phyloP scores from a whole-genome alignment of 2,329 filamentous ascomycete species.

The Ciborinia camelliae region DNA sequence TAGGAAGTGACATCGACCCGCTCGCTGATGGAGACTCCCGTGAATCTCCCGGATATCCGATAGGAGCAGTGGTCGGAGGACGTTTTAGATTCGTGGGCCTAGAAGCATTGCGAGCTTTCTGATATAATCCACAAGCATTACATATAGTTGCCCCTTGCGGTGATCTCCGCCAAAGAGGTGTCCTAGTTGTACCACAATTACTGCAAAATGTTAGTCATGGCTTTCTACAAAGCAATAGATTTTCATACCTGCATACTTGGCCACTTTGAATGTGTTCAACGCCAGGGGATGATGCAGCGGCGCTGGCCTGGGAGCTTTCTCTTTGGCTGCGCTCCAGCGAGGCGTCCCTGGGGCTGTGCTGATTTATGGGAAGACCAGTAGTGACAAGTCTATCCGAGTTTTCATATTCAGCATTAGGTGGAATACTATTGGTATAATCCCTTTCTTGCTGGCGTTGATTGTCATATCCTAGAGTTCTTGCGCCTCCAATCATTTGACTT shows the following conservation, averaged over 20 bases:
- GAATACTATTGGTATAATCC: conserved; percentile 20
- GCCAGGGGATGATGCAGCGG: conserved; percentile 9
- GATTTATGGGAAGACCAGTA: conserved; percentile 20
- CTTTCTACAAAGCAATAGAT: not conserved
- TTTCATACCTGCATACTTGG: conserved; percentile 67
- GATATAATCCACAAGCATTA: conserved; percentile 93
- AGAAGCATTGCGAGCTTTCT: conserved; percentile 88
- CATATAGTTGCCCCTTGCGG: conserved; percentile 93
- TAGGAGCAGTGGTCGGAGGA: conserved; percentile 49
- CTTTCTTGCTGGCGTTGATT: conserved; percentile 20
- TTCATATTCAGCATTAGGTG: conserved; percentile 24
- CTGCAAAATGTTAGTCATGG: conserved; percentile 47
- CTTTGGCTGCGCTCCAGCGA: conserved; percentile 27
- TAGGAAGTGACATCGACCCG: conserved; percentile 38
- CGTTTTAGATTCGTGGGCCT: conserved; percentile 89
- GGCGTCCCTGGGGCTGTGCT: conserved; percentile 25
- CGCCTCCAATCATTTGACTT: conserved; percentile 29
- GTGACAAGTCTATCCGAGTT: conserved; percentile 24
- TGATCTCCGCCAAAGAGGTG: conserved; percentile 90
- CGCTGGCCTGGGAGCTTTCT: conserved; percentile 23
- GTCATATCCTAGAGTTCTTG: conserved; percentile 23
- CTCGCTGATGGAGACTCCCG: conserved; percentile 36
- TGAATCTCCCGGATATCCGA: conserved; percentile 31
- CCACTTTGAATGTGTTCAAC: conserved; percentile 45
- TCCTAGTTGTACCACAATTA: conserved; percentile 92